Evolutionary conservation across 1,284 basidiomycete genomes (phyloP).

Genomic region (Ceraceosorus guamensis): DNA sequence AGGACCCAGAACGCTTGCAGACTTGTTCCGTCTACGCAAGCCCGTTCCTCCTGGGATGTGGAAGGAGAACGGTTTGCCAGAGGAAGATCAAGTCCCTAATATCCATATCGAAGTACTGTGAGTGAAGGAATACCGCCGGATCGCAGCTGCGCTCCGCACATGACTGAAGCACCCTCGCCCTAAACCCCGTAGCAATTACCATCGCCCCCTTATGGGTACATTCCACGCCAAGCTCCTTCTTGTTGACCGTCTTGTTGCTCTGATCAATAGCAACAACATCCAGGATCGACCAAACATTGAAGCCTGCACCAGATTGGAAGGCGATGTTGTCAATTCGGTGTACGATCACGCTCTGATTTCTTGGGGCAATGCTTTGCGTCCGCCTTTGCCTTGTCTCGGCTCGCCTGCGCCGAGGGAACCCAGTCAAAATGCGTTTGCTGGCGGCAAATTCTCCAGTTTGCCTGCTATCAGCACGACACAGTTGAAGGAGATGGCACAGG

Average conservation of each 20-base stretch:
- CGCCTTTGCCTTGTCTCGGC: constrained; percentile 57
- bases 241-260: constrained; percentile 64
- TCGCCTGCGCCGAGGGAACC: constrained; percentile 43
- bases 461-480: constrained; percentile 20
- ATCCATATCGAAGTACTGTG: constrained; percentile 39
- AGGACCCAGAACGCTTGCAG: constrained; percentile 39
- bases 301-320: constrained; percentile 53
- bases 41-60: constrained; percentile 36
- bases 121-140: neutral
- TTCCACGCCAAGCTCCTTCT: constrained; percentile 73
- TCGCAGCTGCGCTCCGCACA: too few species aligned
- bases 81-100: constrained; percentile 32
- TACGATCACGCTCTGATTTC: constrained; percentile 67
- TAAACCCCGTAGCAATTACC: constrained; percentile 29
- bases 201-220: constrained; percentile 54
- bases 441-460: constrained; percentile 11
- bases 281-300: constrained; percentile 54
- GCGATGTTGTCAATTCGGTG: constrained; percentile 63
- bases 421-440: constrained; percentile 24
- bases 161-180: neutral
- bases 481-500: constrained; percentile 22
- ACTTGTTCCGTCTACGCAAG: constrained; percentile 42
- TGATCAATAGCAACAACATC: constrained; percentile 69
- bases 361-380: constrained; percentile 59
- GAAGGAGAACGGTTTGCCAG: constrained; percentile 41